These are phyloP conservation scores for Hygrocybe coccinea DNA, from an alignment of 768 basidiomycete genomes.

Conservation along the genomic window DNA sequence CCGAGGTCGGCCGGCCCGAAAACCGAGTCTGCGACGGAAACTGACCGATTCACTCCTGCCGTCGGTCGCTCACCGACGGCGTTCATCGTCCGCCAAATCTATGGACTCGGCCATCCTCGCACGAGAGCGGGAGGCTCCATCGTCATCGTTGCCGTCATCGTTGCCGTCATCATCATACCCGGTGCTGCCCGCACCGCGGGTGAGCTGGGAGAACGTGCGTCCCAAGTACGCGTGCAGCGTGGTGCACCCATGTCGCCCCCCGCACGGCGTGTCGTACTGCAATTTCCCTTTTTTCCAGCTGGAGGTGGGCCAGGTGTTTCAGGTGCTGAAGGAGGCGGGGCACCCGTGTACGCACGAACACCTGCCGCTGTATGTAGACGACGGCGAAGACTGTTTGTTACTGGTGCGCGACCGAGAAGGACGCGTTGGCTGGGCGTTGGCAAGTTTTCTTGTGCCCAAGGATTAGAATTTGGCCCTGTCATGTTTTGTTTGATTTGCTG, in stretches of 20 bases:
- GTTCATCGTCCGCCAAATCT: constrained; percentile 31
- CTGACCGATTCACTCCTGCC: constrained; percentile 11
- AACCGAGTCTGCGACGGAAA: constrained; percentile 12
- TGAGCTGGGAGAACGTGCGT: constrained; percentile 39
- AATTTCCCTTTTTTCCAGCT: constrained; percentile 74
- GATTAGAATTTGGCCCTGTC: constrained; percentile 22
- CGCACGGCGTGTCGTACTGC: constrained; percentile 59
- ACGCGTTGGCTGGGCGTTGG: constrained; percentile 73
- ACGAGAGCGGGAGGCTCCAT: constrained; percentile 9
- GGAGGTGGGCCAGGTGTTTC: constrained; percentile 54
- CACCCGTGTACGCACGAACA: constrained; percentile 72
- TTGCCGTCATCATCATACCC: too few relatives aligned
- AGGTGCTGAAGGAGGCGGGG: constrained; percentile 70
- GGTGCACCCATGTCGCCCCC: constrained; percentile 65
- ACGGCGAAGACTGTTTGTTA: constrained; percentile 72
- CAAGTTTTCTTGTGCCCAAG: constrained; percentile 71
- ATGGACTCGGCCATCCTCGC: constrained; percentile 11
- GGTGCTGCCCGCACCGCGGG: constrained; percentile 2
- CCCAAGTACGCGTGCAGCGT: constrained; percentile 64
- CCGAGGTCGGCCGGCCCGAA: constrained; percentile 8
- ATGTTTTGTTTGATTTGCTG: constrained; percentile 9
- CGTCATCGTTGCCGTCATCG: constrained; percentile 1
- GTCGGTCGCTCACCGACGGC: constrained; percentile 21
- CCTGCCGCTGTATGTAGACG: constrained; percentile 72
- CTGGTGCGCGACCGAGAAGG: constrained; percentile 56